These are phyloP conservation scores for Ustilago hordei DNA, from an alignment of 1,284 basidiomycete species.

Conservation along the genomic window DNA sequence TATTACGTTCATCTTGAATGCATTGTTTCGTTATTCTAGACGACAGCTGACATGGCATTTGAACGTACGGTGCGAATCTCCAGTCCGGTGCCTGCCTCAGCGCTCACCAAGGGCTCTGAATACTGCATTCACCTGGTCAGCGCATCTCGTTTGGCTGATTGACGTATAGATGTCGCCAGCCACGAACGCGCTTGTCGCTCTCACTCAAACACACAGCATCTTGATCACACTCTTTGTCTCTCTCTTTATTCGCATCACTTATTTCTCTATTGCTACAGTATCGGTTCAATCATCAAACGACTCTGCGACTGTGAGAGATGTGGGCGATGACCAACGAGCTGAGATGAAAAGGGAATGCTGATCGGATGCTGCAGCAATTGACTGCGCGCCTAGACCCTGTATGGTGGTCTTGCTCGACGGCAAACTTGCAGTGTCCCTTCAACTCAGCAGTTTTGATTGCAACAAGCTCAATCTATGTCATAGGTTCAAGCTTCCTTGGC, in stretches of 20 bases:
- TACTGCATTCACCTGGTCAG: neutral
- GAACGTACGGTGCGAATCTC: constrained; percentile 8
- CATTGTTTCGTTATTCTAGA: neutral
- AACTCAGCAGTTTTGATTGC: neutral
- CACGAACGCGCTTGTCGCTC: neutral
- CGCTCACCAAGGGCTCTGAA: neutral
- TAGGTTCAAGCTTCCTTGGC: neutral
- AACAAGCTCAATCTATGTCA: neutral
- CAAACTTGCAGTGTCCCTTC: neutral
- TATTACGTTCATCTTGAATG: constrained; percentile 16
- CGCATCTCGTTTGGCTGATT: neutral
- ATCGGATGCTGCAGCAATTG: neutral
- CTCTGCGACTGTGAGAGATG: too few relatives aligned
- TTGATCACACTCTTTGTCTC: constrained; percentile 20
- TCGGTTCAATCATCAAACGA: constrained; percentile 5
- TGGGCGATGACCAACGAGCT: too few relatives aligned
- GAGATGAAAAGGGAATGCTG: neutral
- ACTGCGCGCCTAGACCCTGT: neutral
- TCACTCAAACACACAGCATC: constrained; percentile 11
- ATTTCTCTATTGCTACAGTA: constrained; percentile 32
- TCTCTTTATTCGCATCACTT: constrained; percentile 25
- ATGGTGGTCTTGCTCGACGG: neutral
- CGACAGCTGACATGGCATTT: neutral
- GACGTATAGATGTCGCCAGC: constrained; percentile 5
- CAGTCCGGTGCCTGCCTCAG: constrained; percentile 7